phyloP scores from a whole-genome alignment of 2,329 filamentous ascomycete genomes.

The Botrytis paeoniae region DNA sequence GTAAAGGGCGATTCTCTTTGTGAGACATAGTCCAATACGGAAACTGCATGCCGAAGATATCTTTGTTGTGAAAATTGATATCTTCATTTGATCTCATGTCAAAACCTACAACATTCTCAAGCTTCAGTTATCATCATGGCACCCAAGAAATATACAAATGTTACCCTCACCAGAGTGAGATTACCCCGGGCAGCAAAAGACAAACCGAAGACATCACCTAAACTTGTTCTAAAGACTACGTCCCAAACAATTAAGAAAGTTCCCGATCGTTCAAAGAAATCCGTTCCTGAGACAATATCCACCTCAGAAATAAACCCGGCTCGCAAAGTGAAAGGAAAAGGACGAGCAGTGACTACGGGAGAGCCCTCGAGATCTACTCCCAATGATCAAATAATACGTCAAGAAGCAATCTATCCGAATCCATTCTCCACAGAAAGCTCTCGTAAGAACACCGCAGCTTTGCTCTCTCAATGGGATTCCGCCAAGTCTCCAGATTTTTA shows the following conservation, averaged over 20 bases:
- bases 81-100: not conserved
- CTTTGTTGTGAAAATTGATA: conserved; percentile 11
- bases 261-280: not conserved
- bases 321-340: not conserved
- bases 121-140: not conserved
- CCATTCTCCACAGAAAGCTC: conserved; percentile 12
- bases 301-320: not conserved
- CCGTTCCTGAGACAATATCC: not conserved
- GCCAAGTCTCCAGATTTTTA: not conserved
- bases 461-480: conserved; percentile 8
- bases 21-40: conserved; percentile 11
- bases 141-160: not conserved
- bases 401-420: conserved; percentile 19
- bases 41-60: conserved; percentile 14
- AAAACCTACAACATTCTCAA: not conserved
- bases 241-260: not conserved
- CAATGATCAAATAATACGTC: conserved; percentile 10
- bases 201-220: not conserved
- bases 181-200: conserved; percentile 15
- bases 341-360: not conserved
- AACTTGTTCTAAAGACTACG: conserved; percentile 2
- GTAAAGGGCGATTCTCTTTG: conserved; percentile 10
- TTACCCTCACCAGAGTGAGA: not conserved
- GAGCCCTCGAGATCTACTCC: not conserved
- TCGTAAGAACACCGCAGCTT: conserved; percentile 6